phyloP scores from a whole-genome alignment of 2,329 filamentous ascomycete species.

The Xenosphaeropsis pyriputrescens region DNA sequence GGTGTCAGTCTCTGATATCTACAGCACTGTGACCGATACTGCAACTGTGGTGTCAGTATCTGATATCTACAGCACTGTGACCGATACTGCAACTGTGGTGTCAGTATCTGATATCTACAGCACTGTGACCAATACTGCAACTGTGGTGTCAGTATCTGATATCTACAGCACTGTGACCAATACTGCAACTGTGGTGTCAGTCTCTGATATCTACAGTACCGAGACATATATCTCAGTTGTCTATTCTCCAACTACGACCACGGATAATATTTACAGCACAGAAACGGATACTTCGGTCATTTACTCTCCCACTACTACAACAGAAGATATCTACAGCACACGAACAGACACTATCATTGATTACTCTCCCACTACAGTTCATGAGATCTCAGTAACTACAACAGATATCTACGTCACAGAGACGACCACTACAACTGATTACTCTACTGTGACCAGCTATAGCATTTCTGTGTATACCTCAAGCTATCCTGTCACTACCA shows the following conservation, averaged over 20 bases:
- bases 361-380: not conserved
- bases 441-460: no score
- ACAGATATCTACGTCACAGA: not conserved
- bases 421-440: not conserved
- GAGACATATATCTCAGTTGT: not conserved
- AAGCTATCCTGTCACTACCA: no score
- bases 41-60: no score
- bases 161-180: not conserved
- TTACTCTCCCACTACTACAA: no score
- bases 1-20: not conserved
- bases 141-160: no score
- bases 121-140: not conserved
- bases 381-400: not conserved
- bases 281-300: no score
- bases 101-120: not conserved
- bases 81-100: not conserved
- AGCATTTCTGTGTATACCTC: no score
- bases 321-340: no score
- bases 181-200: not conserved
- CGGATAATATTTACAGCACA: no score
- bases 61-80: not conserved
- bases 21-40: not conserved
- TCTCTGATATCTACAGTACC: not conserved
- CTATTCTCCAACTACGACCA: no score
- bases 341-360: no score